A percentile compares a stretch with the other conserved stretches of the same genome.
Evolutionary conservation across 1,139 yeast genomes (phyloP).

Genomic region (Pichia sp.): DNA sequence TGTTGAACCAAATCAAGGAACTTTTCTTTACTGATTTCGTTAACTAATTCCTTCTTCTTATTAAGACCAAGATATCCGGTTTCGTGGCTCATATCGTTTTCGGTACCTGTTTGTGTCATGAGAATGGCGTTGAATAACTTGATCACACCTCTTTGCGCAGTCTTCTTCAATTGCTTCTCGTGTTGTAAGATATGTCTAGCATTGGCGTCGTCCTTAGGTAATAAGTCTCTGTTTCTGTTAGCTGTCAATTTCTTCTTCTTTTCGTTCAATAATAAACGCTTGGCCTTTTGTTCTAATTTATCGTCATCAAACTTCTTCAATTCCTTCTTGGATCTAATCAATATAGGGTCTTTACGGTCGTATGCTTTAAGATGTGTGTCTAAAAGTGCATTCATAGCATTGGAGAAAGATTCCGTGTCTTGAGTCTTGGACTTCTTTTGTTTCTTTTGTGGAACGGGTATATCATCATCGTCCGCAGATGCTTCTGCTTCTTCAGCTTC

Average conservation of each 20-base stretch:
- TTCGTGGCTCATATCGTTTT: constrained; percentile 34
- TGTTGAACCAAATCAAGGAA: constrained; percentile 87
- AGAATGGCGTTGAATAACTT: constrained; percentile 87
- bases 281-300: constrained; percentile 82
- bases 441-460: constrained; percentile 40
- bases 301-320: constrained; percentile 76
- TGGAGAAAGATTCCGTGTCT: constrained; percentile 53
- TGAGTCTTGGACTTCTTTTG: constrained; percentile 57
- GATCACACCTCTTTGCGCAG: constrained; percentile 94
- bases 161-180: constrained; percentile 73
- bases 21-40: constrained; percentile 86
- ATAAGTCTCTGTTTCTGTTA: constrained; percentile 62
- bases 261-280: constrained; percentile 65
- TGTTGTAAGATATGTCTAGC: constrained; percentile 62
- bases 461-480: constrained; percentile 23
- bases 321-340: constrained; percentile 71
- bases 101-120: constrained; percentile 68
- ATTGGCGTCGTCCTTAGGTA: constrained; percentile 50
- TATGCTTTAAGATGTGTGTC: constrained; percentile 87
- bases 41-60: constrained; percentile 57
- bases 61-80: constrained; percentile 33
- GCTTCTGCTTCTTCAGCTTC: constrained; percentile 31
- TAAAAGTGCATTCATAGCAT: constrained; percentile 80
- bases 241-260: constrained; percentile 67
- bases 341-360: constrained; percentile 84